Evolutionary conservation across 768 basidiomycete genomes (phyloP), one percentile per base, ranked within the genome.

Genomic region (Paxillus ammoniavirescens): DNA sequence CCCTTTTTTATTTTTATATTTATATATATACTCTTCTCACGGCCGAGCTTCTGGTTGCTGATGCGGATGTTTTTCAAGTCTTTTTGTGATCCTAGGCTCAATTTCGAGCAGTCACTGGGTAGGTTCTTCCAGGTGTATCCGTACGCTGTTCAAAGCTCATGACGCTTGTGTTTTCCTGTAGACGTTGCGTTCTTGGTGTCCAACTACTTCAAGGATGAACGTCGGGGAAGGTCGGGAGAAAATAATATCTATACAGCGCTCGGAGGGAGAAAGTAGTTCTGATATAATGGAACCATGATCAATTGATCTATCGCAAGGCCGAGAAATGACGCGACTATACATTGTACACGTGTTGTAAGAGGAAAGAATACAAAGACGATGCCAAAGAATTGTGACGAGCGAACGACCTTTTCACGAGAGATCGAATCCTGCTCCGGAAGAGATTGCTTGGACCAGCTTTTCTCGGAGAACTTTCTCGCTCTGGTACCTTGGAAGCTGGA

Each of bases 31-130:
- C 18, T 5, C 42, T 36, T 30, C 50, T 52, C 50, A 52, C 26
- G 18, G 12, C 33, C 35, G 30, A 15, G 31, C 23, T 8, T 48
- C 5, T 17, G 8, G 21, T 8, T 30, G 28, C 52, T 52, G 4
- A 53, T 49, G 15, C 42, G 35, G 48, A 40, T 30, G n/a, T 41
- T 45, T 12, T 26, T 52, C 38, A 33, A 4, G 88, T 86, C 88
- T 1, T 96, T 96, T 74, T 98, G 96, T 65, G 95, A 98, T 73
- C 96, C 94, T 2, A 75, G 95, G 42, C 73, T 98, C 57, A 96
- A 97, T 68, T 93, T 93, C 61, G 94, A 96, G 70, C 94, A 96
- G 69, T 89, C 87, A 42, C 78, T 98, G n/a, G 92, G 92, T 93
- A 60, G 56, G 83, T 75, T 8, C 8, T 14, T 9, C 35, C 10